These are phyloP conservation scores for Ganoderma resinaceum DNA, from an alignment of 1,284 basidiomycete genomes.

Conservation along the genomic window DNA sequence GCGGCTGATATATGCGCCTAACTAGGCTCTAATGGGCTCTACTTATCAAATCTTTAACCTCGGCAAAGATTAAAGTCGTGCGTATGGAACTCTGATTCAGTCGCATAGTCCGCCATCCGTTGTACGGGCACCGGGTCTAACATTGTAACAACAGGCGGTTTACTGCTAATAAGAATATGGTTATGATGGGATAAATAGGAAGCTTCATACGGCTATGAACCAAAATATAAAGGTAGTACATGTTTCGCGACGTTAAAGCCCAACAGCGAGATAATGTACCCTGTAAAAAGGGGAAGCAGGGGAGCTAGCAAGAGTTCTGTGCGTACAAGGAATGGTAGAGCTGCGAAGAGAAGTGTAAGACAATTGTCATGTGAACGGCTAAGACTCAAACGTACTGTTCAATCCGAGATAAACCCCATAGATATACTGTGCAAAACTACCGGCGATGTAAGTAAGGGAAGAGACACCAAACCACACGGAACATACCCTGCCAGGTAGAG, in stretches of 20 bases:
- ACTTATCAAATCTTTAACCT: neutral
- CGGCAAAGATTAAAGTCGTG: neutral
- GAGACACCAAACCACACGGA: slow-evolving; percentile 2
- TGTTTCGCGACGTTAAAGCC: slow-evolving; percentile 90
- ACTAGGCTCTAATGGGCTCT: slow-evolving; percentile 8
- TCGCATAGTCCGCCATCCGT: neutral
- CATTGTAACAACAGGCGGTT: neutral
- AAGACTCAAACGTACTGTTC: slow-evolving; percentile 57
- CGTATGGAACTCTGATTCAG: neutral
- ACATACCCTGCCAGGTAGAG: slow-evolving; percentile 86
- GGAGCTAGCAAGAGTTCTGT: slow-evolving; percentile 89
- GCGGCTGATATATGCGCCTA: slow-evolving; percentile 13
- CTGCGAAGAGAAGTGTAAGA: slow-evolving; percentile 44
- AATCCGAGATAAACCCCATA: slow-evolving; percentile 92
- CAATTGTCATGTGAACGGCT: neutral
- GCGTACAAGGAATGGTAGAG: slow-evolving; percentile 90
- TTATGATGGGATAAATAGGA: slow-evolving; percentile 5
- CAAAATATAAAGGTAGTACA: slow-evolving; percentile 83
- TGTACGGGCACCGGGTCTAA: neutral
- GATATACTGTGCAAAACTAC: slow-evolving; percentile 84
- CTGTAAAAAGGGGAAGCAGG: slow-evolving; percentile 82
- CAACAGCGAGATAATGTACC: slow-evolving; percentile 85
- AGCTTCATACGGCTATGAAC: slow-evolving; percentile 46
- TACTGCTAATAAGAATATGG: neutral
- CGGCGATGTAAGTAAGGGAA: neutral